Percentiles rank a stretch among this genome's conserved stretches.
Conservation (phyloP, 2,329 filamentous ascomycete species). For the Alternaria sp. region DNA sequence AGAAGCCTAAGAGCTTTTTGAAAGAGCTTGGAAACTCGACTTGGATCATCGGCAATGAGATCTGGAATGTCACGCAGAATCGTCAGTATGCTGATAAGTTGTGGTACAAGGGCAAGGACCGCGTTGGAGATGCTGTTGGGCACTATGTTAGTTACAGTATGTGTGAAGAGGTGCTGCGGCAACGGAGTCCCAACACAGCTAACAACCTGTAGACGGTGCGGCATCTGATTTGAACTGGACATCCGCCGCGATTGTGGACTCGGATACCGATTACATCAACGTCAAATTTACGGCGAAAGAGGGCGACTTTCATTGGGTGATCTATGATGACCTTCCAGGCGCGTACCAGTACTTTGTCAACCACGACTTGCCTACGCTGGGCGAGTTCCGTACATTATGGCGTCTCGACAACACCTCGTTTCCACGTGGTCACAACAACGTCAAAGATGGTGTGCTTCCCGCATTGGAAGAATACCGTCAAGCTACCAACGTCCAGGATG, state of each 20-base stretch:
- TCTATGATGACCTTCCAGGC: constrained; percentile 57
- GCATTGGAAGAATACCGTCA: constrained; percentile 52
- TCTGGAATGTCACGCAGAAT: constrained; percentile 53
- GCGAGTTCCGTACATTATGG: constrained; percentile 60
- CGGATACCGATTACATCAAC: constrained; percentile 55
- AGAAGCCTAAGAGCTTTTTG: constrained; percentile 42
- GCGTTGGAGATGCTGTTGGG: constrained; percentile 51
- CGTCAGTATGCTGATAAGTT: constrained; percentile 50
- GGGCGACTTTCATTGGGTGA: constrained; percentile 62
- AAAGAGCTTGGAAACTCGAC: constrained; percentile 42
- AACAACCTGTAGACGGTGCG: constrained; percentile 51
- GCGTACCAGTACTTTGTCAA: constrained; percentile 65
- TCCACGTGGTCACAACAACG: constrained; percentile 54
- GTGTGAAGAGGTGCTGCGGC: constrained; percentile 6
- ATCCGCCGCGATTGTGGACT: constrained; percentile 52
- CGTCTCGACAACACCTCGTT: constrained; percentile 59
- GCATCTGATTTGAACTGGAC: constrained; percentile 57
- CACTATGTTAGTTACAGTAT: constrained; percentile 57
- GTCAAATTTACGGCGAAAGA: constrained; percentile 56
- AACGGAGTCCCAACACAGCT: neutral
- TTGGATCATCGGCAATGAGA: constrained; percentile 50
- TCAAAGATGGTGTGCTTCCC: constrained; percentile 56
- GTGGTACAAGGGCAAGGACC: constrained; percentile 52
- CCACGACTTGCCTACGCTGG: constrained; percentile 55
- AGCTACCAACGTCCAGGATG: constrained; percentile 60